These are phyloP conservation scores for Chimonanthus praecox DNA, from an alignment of 164 flowering plant species.

Conservation along the genomic window DNA sequence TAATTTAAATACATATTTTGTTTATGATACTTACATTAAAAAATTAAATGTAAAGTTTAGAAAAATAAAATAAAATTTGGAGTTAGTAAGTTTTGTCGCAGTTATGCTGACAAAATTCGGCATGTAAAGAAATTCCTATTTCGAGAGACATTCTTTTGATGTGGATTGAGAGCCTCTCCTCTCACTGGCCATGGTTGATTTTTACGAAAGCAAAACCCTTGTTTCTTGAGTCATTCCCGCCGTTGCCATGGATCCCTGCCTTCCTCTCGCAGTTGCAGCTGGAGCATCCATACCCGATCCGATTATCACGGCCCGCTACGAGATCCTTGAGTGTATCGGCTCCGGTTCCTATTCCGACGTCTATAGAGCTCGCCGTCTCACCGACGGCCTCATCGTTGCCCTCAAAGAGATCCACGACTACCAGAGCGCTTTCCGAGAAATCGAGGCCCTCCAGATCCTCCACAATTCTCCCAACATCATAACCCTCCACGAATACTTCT, in stretches of 20 bases:
- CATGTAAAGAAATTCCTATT: too few relatives aligned
- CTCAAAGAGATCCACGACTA: slow-evolving; percentile 92
- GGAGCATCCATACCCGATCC: slow-evolving; percentile 83
- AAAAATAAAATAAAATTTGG: too few relatives aligned
- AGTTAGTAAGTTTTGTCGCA: too few relatives aligned
- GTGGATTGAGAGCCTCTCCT: too few relatives aligned
- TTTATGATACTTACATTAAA: too few relatives aligned
- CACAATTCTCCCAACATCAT: slow-evolving; percentile 62
- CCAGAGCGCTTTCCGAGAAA: slow-evolving; percentile 77
- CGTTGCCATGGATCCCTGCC: not conserved
- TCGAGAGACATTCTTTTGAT: too few relatives aligned
- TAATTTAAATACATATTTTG: too few relatives aligned
- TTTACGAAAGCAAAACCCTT: not conserved
- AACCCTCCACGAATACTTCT: slow-evolving; percentile 71
- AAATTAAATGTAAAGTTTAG: too few relatives aligned
- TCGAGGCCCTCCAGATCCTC: slow-evolving; percentile 77
- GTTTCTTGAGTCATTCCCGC: not conserved
- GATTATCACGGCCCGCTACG: slow-evolving; percentile 63
- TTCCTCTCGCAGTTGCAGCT: slow-evolving; percentile 33
- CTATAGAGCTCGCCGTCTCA: slow-evolving; percentile 56
- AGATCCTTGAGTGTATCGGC: slow-evolving; percentile 67
- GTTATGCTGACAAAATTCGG: too few relatives aligned
- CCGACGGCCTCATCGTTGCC: slow-evolving; percentile 62
- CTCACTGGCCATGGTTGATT: too few relatives aligned
- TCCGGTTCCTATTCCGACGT: slow-evolving; percentile 91